Evolutionary conservation across 2,329 filamentous ascomycete genomes (phyloP).

Genomic region (Alternaria consortialis): DNA sequence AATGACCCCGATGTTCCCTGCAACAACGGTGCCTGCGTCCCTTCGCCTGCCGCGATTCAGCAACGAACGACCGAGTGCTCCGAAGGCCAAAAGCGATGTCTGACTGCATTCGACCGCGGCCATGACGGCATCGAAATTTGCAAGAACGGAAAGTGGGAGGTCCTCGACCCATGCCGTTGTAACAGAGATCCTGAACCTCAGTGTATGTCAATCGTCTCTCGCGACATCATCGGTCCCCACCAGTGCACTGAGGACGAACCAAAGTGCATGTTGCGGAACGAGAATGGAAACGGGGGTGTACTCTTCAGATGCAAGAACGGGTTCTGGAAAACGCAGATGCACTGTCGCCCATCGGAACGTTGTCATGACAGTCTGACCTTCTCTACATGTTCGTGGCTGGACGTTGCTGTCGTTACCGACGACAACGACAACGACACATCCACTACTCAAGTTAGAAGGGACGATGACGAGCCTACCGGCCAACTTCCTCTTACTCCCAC

Average conservation of each 20-base stretch:
- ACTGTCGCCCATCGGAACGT: conserved; percentile 4
- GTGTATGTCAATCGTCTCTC: background rate
- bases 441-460: background rate
- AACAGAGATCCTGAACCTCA: background rate
- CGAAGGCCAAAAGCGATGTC: background rate
- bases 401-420: background rate
- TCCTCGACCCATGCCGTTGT: background rate
- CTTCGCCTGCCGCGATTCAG: background rate
- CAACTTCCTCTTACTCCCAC: background rate
- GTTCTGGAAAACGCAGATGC: conserved; percentile 5
- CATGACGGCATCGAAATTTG: background rate
- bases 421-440: background rate
- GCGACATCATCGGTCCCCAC: background rate
- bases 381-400: background rate
- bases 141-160: background rate
- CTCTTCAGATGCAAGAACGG: conserved; percentile 14
- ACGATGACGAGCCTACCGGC: background rate
- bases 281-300: conserved; percentile 7
- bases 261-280: conserved; percentile 7
- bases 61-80: background rate
- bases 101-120: background rate
- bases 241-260: conserved; percentile 5
- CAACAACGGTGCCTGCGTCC: background rate
- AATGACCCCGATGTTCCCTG: background rate
- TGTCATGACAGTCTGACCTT: conserved; percentile 1